These are phyloP conservation scores for Lactarius trivialis DNA, from an alignment of 768 basidiomycete species.

Conservation along the genomic window DNA sequence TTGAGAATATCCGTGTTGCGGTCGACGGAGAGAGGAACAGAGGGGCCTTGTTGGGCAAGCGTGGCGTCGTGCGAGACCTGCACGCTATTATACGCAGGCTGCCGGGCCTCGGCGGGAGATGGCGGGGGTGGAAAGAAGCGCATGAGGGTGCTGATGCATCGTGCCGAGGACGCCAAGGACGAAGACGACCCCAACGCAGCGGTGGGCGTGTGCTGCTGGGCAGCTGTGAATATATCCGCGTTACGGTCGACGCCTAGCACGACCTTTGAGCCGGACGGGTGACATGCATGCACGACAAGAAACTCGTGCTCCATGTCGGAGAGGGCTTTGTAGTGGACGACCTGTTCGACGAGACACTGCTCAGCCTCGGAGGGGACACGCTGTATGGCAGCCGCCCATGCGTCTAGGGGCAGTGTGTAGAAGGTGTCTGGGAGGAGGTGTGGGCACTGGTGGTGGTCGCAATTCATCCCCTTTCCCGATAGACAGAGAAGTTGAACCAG, in stretches of 20 bases:
- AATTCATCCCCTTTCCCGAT: neutral
- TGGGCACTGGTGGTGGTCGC: neutral
- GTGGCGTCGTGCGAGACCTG: constrained; percentile 22
- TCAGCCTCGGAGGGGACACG: neutral
- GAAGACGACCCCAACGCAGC: neutral
- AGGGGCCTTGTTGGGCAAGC: constrained; percentile 10
- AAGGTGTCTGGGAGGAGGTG: constrained; percentile 12
- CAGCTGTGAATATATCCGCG: neutral
- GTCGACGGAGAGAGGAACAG: constrained; percentile 15
- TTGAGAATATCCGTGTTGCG: too few species aligned
- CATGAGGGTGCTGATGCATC: constrained; percentile 11
- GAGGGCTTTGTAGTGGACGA: constrained; percentile 21
- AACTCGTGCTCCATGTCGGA: constrained; percentile 23
- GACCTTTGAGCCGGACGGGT: constrained; percentile 17
- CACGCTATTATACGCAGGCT: constrained; percentile 18
- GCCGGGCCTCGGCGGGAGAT: neutral
- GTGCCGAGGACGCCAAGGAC: constrained; percentile 5
- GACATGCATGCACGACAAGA: constrained; percentile 14
- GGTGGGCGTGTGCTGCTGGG: neutral
- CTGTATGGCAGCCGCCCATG: constrained; percentile 18
- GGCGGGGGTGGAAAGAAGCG: neutral
- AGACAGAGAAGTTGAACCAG: too few species aligned
- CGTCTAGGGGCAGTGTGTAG: constrained; percentile 9
- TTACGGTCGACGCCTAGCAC: constrained; percentile 23
- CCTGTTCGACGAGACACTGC: constrained; percentile 12